Evolutionary conservation across 2,329 filamentous ascomycete genomes (phyloP), one percentile per base, ranked within the genome.

Genomic region (Orbilia quercus): DNA sequence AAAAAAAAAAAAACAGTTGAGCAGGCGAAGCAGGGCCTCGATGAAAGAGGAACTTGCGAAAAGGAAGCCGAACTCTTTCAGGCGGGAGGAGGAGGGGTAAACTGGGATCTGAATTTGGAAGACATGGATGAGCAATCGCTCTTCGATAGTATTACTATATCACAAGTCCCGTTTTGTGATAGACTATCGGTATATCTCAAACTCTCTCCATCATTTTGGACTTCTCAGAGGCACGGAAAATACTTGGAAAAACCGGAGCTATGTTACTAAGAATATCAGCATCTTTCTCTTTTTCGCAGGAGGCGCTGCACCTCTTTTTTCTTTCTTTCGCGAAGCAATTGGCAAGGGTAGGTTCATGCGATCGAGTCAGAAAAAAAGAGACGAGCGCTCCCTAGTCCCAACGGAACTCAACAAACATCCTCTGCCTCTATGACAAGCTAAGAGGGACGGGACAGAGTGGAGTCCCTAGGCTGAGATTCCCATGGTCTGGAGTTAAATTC

Each of bases 361-460:
- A 54, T 65, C 59, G 40, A 72, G 67, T 50, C 55, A 60, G 69
- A 66, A 59, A 55, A n/a, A n/a, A n/a, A n/a, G n/a, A n/a, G n/a
- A 55, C 9, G 60, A 60, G 60, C 53, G 64, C 64, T 48, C 59
- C 60, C 55, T 50, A 31, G 22, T 64, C 69, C 23, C 59, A 73
- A 58, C 53, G 59, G 59, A 65, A 65, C 59, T 57, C 60, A 16
- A 45, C 55, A 42, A 65, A 55, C 25, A 48, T 54, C 34, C 40
- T 47, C 20, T 42, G n/a, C n/a, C 20, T 38, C 22, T 22, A n/a
- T 45, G 47, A 63, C 53, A 44, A 53, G 25, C 34, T 12, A 16
- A 38, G 20, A 67, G 58, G 58, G 69, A 66, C 69, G 69, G 69
- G 69, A 73, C 69, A 73, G 60, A 73, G 69, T 73, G 69, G 69